Evolutionary conservation across 768 basidiomycete species (phyloP), one percentile per base, ranked within the genome.

Genomic region (Pholiota conissans): DNA sequence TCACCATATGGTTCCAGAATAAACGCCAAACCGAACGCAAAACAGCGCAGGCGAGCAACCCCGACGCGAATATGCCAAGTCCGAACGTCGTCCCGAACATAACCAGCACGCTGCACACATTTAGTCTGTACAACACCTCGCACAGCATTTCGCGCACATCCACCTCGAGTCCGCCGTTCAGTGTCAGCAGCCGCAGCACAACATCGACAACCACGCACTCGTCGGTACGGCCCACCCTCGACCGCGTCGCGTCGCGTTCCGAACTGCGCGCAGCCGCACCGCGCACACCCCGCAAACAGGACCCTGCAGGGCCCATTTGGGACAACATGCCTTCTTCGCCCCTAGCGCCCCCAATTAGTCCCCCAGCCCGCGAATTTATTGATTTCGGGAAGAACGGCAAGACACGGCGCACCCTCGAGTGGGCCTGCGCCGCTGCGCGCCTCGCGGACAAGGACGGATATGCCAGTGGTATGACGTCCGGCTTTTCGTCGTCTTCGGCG

Each of bases 1-100:
- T 87, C 52, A 87, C 87, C n/a, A 86, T 90, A 37, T 91, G 89
- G 89, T 90, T 90, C 69, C 89, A 91, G 72, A 91, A 91, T 69
- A 89, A 85, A 71, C 85, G 89, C 14, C 87, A 90, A 65, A 85
- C 83, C 37, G 84, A 85, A 62, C 82, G 84, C 64, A 82, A 82
- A 64, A 76, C 78, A 26, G 80, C 82, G 24, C 65, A 57, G 27
- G 63, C 65, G 9, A 66, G 55, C 56, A 59, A 59, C 55, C 64
- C 67, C 14, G 64, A 62, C 52, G 42, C 42, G 20, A 66, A 61
- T 45, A 49, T 56, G 22, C 46, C 58, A 57, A 67, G 48, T 16
- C 58, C 67, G 32, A 60, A 71, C 61, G 64, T 74, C 32, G 66
- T 75, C 54, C 63, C 73, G 61, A 61, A 71, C 69, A 63, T 63